A percentile compares a stretch with the other conserved stretches of the same genome.
These are phyloP conservation scores for Cryptosporidium parvum DNA, from an alignment of 169 alveolate species.

Conservation along the genomic window DNA sequence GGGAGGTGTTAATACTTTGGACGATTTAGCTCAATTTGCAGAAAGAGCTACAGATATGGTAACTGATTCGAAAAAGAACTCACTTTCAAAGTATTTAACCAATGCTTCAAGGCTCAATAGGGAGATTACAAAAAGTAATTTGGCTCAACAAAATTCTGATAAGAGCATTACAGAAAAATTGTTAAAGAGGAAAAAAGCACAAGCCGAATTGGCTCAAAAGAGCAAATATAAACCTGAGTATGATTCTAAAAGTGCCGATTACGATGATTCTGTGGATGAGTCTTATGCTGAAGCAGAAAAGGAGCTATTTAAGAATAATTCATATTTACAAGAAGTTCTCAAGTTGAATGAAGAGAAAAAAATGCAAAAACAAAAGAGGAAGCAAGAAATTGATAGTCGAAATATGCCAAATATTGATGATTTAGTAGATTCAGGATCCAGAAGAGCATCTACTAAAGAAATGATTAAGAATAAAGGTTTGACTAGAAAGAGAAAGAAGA, in stretches of 20 bases:
- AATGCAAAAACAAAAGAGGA: conserved; percentile 77
- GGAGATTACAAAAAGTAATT: conserved; percentile 22
- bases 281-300: conserved; percentile 15
- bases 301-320: conserved; percentile 29
- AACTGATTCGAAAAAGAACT: conserved; percentile 37
- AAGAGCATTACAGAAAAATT: conserved; percentile 66
- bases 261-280: conserved; percentile 53
- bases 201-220: conserved; percentile 13
- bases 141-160: conserved; percentile 46
- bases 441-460: conserved; percentile 80
- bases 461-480: conserved; percentile 92
- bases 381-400: conserved; percentile 77
- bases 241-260: conserved; percentile 1
- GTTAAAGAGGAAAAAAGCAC: conserved; percentile 33
- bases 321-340: conserved; percentile 76
- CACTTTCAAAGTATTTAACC: conserved; percentile 47
- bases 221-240: conserved; percentile 73
- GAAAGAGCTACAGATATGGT: conserved; percentile 70
- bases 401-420: conserved; percentile 76
- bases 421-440: conserved; percentile 48
- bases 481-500: conserved; percentile 91
- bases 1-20: conserved; percentile 63
- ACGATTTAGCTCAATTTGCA: conserved; percentile 74
- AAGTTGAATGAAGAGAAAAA: conserved; percentile 77
- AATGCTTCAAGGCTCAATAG: conserved; percentile 30